Percentiles rank a stretch among this genome's conserved stretches.
phyloP scores from a whole-genome alignment of 495 filamentous ascomycete genomes.

The Trichocladium antarcticum region DNA sequence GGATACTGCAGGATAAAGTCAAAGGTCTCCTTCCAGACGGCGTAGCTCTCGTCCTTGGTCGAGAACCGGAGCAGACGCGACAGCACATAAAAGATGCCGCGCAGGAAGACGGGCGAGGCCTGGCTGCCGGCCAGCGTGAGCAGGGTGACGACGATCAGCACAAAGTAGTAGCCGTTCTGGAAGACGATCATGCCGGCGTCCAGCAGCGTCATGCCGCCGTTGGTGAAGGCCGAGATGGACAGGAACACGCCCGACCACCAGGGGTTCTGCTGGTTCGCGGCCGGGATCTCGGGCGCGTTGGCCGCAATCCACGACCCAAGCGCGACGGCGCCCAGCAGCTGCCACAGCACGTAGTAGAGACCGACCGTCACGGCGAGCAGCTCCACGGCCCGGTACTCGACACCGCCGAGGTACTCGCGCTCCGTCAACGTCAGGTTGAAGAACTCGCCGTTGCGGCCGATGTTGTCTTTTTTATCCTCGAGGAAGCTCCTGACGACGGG shows the following conservation, averaged over 20 bases:
- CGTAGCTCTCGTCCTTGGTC: slow-evolving; percentile 21
- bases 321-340: slow-evolving; percentile 58
- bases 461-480: slow-evolving; percentile 18
- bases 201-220: slow-evolving; percentile 74
- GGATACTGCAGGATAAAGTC: slow-evolving; percentile 76
- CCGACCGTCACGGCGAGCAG: slow-evolving; percentile 61
- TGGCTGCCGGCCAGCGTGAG: slow-evolving; percentile 83
- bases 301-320: slow-evolving; percentile 60
- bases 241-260: slow-evolving; percentile 64
- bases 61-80: slow-evolving; percentile 22
- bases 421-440: slow-evolving; percentile 55
- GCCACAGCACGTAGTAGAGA: slow-evolving; percentile 61
- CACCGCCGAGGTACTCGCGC: slow-evolving; percentile 62
- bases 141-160: slow-evolving; percentile 62
- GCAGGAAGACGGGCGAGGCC: slow-evolving; percentile 61
- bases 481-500: slow-evolving; percentile 19
- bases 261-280: slow-evolving; percentile 52
- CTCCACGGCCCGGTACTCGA: slow-evolving; percentile 69
- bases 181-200: slow-evolving; percentile 73
- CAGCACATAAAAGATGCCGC: slow-evolving; percentile 63
- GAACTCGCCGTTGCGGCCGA: slow-evolving; percentile 66
- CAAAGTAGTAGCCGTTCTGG: slow-evolving; percentile 48
- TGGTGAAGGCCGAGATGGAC: slow-evolving; percentile 70
- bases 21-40: slow-evolving; percentile 50
- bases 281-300: slow-evolving; percentile 46